Base-by-base conservation (phyloP, 768 basidiomycete species). In the Trametes coccinea region DNA sequence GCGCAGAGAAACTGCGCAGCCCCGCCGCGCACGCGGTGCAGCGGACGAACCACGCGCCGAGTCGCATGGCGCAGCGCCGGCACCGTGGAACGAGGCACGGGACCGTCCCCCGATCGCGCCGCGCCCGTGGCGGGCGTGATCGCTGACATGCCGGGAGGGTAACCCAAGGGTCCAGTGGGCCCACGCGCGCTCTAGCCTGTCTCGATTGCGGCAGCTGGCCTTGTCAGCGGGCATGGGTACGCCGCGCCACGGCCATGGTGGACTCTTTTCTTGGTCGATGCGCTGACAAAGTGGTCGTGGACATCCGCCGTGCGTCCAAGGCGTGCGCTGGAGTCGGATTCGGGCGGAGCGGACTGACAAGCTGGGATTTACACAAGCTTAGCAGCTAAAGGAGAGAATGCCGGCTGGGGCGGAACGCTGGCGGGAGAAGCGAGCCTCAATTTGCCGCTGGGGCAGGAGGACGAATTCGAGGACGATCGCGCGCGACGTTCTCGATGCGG, bases 61-160 rank as follows among this genome's bases (percentile, higher is more conserved):
- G 39, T 33, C 56, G 37, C 29, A 41, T 49, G 47, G 46, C 47
- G 31, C 47, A 14, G 46, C 56, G 39, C 56, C 56, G 56, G 47
- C 27, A 43, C 48, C 49, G 49, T 50, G 16, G 29, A 52, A 37
- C 57, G 57, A 59, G 57, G 57, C 57, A 59, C 57, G 57, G 50
- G 57, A 37, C 57, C 41, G 57, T 29, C 57, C 45, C 33, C 41
- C 57, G 57, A 59, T 59, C 57, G 57, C 49, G 57, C 49, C 48
- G 57, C 43, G 57, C 57, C 30, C 41, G 14, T 4, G 48, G 39
- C 30, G 40, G 48, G 37, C 13, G 52, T 43, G 37, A 49, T 49
- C 48, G 48, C 48, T 14, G 48, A 39, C 50, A 52, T 10, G 6
- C 7, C n/a, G 9, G 13, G 41, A 5, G 31, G 29, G 47, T 27